Conservation (phyloP, 2,329 filamentous ascomycete species). For the Aspergillus fischeri region DNA sequence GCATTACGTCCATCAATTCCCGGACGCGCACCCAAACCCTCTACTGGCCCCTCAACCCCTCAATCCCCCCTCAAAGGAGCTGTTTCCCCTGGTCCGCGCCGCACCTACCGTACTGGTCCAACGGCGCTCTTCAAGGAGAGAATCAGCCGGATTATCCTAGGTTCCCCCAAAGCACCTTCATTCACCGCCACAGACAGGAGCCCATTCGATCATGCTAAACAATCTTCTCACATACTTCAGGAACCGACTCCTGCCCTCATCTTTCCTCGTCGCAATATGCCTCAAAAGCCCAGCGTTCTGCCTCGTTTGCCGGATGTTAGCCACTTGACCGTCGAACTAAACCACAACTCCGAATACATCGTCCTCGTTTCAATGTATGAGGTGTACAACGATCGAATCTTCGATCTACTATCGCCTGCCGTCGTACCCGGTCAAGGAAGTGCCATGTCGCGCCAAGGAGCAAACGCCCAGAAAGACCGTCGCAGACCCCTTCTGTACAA, state of each 20-base stretch:
- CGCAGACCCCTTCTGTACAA: conserved; percentile 89
- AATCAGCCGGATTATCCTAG: conserved; percentile 10
- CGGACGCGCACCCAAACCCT: conserved; percentile 10
- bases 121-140: conserved; percentile 7
- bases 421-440: conserved; percentile 39
- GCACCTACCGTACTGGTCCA: conserved; percentile 4
- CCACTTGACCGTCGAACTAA: conserved; percentile 62
- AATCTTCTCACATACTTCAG: conserved; percentile 42
- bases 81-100: conserved; percentile 1
- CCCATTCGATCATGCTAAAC: conserved; percentile 34
- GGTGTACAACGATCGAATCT: conserved; percentile 97
- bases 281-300: conserved; percentile 66
- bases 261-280: conserved; percentile 53
- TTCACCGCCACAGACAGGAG: conserved; percentile 21
- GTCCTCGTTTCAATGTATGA: conserved; percentile 97
- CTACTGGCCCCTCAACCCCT: background rate
- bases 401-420: conserved; percentile 71
- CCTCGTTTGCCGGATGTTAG: conserved; percentile 73
- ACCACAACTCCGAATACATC: conserved; percentile 72
- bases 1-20: conserved; percentile 12
- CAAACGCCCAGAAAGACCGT: conserved; percentile 60
- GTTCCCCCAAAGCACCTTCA: conserved; percentile 18
- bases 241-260: conserved; percentile 56
- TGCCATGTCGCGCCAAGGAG: conserved; percentile 39
- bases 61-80: background rate